phyloP scores from a whole-genome alignment of 1,139 yeast genomes.

The Diutina pseudorugosa region DNA sequence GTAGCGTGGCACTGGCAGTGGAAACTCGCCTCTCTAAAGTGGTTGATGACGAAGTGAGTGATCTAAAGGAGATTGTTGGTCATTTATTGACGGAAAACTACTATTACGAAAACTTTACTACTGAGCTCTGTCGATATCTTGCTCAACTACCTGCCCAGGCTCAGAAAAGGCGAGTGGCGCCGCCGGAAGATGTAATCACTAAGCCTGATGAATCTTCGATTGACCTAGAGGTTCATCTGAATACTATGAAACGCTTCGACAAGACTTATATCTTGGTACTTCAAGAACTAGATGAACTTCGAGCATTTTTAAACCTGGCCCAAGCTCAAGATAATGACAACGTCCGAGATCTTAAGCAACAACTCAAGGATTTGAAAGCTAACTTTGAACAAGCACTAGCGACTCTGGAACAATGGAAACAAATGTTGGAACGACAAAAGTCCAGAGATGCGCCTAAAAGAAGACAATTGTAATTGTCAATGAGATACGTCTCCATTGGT shows the following conservation, averaged over 20 bases:
- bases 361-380: background rate
- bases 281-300: background rate
- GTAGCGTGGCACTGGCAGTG: background rate
- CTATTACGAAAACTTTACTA: background rate
- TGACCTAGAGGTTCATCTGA: constrained; percentile 1
- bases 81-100: background rate
- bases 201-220: background rate
- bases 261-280: background rate
- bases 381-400: background rate
- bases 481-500: background rate
- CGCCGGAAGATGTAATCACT: background rate
- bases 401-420: constrained; percentile 1
- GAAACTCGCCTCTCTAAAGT: background rate
- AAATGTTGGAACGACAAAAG: background rate
- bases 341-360: background rate
- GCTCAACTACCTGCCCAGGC: background rate
- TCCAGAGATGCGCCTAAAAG: background rate
- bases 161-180: background rate
- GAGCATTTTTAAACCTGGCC: background rate
- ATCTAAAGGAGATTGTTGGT: background rate
- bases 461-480: too few relatives aligned
- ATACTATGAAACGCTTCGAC: background rate
- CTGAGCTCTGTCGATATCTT: background rate
- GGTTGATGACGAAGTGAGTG: background rate
- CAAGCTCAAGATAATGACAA: background rate